These are phyloP conservation scores for Volvox carteri DNA, from an alignment of 163 green algal genomes.

Conservation along the genomic window DNA sequence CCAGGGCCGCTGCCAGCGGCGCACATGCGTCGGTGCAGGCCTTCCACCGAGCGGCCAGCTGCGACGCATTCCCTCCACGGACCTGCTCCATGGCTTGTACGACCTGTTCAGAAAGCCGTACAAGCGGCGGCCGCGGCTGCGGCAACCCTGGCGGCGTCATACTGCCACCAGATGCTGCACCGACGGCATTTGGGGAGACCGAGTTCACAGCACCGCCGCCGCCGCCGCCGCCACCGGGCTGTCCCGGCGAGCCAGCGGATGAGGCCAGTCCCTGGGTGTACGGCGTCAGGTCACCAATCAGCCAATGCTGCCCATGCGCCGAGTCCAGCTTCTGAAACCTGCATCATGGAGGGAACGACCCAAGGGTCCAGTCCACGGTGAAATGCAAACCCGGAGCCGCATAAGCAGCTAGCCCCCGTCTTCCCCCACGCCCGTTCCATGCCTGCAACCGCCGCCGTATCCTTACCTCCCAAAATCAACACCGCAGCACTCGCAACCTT, in stretches of 20 bases:
- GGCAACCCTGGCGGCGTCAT: constrained; percentile 19
- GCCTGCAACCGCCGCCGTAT: no score
- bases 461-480: neutral
- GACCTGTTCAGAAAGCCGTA: constrained; percentile 11
- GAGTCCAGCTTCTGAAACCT: constrained; percentile 40
- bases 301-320: constrained; percentile 39
- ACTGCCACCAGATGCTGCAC: no score
- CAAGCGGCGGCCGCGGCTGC: constrained; percentile 10
- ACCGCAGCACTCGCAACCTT: neutral
- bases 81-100: constrained; percentile 8
- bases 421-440: no score
- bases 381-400: neutral
- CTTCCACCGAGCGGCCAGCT: neutral
- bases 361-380: neutral
- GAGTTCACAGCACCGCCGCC: neutral
- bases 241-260: neutral
- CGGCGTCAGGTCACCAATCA: constrained; percentile 32
- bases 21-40: neutral
- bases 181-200: neutral
- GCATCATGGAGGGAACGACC: neutral
- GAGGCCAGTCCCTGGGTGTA: neutral
- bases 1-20: constrained; percentile 38
- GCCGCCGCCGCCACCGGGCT: neutral
- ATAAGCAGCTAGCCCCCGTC: neutral
- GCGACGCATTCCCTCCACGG: neutral